Base-by-base conservation (phyloP, 768 basidiomycete genomes). In the Piloderma croceum region DNA sequence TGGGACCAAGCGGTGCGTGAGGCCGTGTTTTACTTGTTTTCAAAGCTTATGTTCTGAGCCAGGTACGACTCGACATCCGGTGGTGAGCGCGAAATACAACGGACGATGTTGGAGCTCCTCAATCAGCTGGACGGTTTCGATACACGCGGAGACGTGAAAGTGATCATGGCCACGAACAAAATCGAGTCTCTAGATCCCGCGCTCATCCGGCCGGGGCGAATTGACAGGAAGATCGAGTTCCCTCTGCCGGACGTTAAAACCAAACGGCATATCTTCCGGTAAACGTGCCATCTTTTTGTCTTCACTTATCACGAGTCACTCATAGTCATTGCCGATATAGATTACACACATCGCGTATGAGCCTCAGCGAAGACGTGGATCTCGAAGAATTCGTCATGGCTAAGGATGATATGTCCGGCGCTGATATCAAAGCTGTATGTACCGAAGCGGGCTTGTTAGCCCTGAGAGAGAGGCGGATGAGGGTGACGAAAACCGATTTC, bases 81-180 rank as follows among this genome's bases (percentile, higher is more conserved):
- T 23, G 96, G 96, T 47, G 94, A 99, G 67, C 88, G 94, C 49
- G 96, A 99, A 69, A 98, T 99, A 51, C 96, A 99, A 61, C 80
- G 96, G 43, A 99, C 96, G 12, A 97, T 99, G 96, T 73, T 98
- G 66, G 96, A 99, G 61, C 74, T 99, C 36, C 77, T 99, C 38
- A 99, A 99, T 60, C 96, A 99, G 64, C 74, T 99, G 29, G 96
- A 99, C 53, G 96, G 96, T n/a, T 98, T 99, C 62, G 96, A 99
- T 59, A 92, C 92, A 5, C 82, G 93, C 41, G 94, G 94, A n/a
- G 96, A 98, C 58, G 93, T 99, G 43, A 99, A 98, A 65, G 94
- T 99, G 50, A 97, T 99, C 61, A 98, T 98, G 96, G 96, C 96
- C 10, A 99, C 96, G 5, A 99, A 99, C 68, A 83, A 77, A 66